phyloP scores from a whole-genome alignment of 495 filamentous ascomycete species.

The Daldinia loculata region DNA sequence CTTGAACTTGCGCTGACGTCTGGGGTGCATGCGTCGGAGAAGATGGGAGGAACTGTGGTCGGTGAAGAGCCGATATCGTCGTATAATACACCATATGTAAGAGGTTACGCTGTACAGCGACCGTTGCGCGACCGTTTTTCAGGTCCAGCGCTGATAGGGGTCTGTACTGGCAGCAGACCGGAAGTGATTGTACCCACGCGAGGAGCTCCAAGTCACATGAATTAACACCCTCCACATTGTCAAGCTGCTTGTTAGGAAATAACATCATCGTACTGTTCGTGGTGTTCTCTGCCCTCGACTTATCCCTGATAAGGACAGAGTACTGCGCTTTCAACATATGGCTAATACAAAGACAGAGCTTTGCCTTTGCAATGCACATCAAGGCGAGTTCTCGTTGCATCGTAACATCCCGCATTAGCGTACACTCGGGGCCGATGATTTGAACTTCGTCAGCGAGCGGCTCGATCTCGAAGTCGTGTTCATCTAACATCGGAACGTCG shows the following conservation, averaged over 20 bases:
- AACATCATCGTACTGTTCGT: conserved; percentile 89
- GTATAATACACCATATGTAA: conserved; percentile 91
- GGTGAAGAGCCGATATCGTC: conserved; percentile 84
- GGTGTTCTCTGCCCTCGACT: conserved; percentile 71
- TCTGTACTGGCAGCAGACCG: conserved; percentile 70
- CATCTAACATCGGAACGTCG: conserved; percentile 84
- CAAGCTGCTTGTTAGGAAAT: conserved; percentile 82
- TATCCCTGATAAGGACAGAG: conserved; percentile 83
- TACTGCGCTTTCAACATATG: conserved; percentile 87
- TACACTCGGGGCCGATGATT: conserved; percentile 71
- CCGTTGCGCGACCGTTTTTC: conserved; percentile 47
- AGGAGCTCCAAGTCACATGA: conserved; percentile 76
- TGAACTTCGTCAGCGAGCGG: conserved; percentile 69
- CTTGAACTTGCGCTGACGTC: conserved; percentile 68
- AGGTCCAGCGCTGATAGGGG: conserved; percentile 59
- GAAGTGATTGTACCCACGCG: conserved; percentile 75
- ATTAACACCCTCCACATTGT: conserved; percentile 76
- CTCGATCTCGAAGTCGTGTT: conserved; percentile 84
- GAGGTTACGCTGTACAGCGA: conserved; percentile 79
- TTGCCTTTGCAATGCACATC: conserved; percentile 91
- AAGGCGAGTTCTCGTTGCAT: conserved; percentile 78
- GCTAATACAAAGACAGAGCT: conserved; percentile 85
- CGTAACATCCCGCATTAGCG: conserved; percentile 67
- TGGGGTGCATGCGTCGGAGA: conserved; percentile 66
- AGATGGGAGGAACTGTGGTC: conserved; percentile 84